phyloP scores from a whole-genome alignment of 2,329 filamentous ascomycete genomes.

The Beauveria varroae region DNA sequence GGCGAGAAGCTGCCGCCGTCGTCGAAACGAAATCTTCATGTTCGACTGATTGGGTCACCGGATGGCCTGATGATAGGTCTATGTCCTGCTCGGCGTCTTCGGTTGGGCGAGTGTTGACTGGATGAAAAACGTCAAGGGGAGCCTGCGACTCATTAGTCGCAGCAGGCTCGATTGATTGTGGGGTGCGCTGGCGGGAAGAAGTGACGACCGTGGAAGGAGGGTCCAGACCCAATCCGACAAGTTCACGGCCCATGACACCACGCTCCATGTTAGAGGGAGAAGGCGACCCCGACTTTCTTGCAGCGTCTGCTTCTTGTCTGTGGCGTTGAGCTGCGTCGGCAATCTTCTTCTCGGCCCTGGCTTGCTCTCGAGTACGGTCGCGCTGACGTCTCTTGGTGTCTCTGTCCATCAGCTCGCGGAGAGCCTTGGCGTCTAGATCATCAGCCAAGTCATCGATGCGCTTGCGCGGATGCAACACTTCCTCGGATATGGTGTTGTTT shows the following conservation, averaged over 20 bases:
- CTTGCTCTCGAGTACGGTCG: constrained; percentile 60
- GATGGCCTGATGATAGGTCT: neutral
- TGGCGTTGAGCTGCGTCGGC: constrained; percentile 61
- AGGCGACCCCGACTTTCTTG: constrained; percentile 41
- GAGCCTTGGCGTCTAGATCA: constrained; percentile 72
- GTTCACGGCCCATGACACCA: constrained; percentile 52
- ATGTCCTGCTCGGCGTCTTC: constrained; percentile 17
- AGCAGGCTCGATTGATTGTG: constrained; percentile 18
- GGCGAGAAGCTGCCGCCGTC: constrained; percentile 19
- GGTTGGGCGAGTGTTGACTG: constrained; percentile 20
- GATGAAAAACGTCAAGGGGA: constrained; percentile 23
- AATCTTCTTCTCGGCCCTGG: constrained; percentile 57
- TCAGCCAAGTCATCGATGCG: constrained; percentile 69
- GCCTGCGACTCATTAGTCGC: constrained; percentile 17
- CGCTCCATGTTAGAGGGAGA: constrained; percentile 51
- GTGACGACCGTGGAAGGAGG: constrained; percentile 47
- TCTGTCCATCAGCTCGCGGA: constrained; percentile 84
- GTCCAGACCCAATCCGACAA: constrained; percentile 49
- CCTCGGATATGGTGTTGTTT: constrained; percentile 51
- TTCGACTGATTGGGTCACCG: neutral
- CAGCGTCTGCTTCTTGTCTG: constrained; percentile 48
- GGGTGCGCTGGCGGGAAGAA: constrained; percentile 42
- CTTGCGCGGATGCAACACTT: constrained; percentile 52
- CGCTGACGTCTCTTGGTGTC: constrained; percentile 74
- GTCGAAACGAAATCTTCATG: constrained; percentile 13